Evolutionary conservation across 352 stramenopile genomes (phyloP).

Genomic region (Globisporangium abappressorium): DNA sequence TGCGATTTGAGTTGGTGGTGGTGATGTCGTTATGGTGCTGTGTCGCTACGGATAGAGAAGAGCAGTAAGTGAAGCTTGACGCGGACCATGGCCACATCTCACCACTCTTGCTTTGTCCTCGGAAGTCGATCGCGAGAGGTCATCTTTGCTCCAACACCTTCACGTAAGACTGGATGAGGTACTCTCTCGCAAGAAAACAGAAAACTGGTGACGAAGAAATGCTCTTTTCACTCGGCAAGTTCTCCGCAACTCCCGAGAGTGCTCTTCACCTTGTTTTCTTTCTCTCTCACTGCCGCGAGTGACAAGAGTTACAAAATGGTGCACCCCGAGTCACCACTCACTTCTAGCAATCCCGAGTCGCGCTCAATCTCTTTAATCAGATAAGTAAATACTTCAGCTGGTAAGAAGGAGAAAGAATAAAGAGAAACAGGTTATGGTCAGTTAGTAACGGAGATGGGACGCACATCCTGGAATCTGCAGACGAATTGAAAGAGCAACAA

Average conservation of each 20-base stretch:
- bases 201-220: background rate
- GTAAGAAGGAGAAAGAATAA: constrained; percentile 4
- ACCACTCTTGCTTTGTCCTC: background rate
- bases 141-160: background rate
- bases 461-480: constrained; percentile 1
- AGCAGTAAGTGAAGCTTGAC: background rate
- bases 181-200: background rate
- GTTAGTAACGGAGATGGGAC: constrained; percentile 10
- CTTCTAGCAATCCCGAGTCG: constrained; percentile 83
- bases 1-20: background rate
- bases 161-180: background rate
- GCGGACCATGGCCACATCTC: background rate
- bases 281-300: background rate
- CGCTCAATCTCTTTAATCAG: constrained; percentile 90
- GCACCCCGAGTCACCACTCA: constrained; percentile 70
- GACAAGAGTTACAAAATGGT: constrained; percentile 63
- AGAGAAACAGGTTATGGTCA: constrained; percentile 8
- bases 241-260: background rate
- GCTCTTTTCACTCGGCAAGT: background rate
- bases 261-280: background rate
- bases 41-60: constrained; percentile 2
- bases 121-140: background rate
- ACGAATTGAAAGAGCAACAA: constrained; percentile 1
- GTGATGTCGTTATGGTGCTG: background rate
- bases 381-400: constrained; percentile 89